Percentiles rank a stretch among this genome's conserved stretches.
These are phyloP conservation scores for Linnemannia elongata DNA, from an alignment of 192 early-diverging fungal genomes.

Conservation along the genomic window DNA sequence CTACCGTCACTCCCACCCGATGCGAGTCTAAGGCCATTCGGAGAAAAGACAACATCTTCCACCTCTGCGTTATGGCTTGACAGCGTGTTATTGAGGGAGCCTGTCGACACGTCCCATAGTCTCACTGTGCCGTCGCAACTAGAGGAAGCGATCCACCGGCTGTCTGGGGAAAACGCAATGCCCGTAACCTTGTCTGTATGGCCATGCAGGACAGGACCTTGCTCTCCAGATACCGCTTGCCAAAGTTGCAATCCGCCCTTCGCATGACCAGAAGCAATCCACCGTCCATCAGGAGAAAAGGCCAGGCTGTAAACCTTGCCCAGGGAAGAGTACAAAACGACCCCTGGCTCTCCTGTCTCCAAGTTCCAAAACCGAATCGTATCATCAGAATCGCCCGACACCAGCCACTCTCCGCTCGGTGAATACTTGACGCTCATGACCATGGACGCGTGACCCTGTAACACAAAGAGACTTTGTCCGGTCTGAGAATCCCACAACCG, in stretches of 20 bases:
- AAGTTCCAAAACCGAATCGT: slow-evolving; percentile 6
- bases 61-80: neutral
- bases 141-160: neutral
- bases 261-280: slow-evolving; percentile 59
- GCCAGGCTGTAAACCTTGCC: slow-evolving; percentile 70
- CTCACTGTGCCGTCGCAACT: slow-evolving; percentile 2
- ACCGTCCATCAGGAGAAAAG: slow-evolving; percentile 73
- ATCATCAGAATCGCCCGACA: neutral
- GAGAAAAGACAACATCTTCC: neutral
- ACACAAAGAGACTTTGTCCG: neutral
- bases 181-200: neutral
- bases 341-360: neutral
- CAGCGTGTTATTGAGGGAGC: neutral
- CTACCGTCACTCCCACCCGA: neutral
- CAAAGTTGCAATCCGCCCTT: neutral
- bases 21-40: slow-evolving; percentile 1
- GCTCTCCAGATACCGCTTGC: neutral
- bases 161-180: neutral
- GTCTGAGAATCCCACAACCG: slow-evolving; percentile 11
- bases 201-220: neutral
- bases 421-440: neutral
- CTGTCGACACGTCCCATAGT: slow-evolving; percentile 2
- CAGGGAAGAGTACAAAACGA: neutral
- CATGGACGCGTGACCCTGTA: slow-evolving; percentile 2
- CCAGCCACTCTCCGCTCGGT: neutral